phyloP scores from a whole-genome alignment of 345 rosid species.

The rapeseed (Brassica napus) region Da-Ae NC_063445.1:23730001-23730500 shows the following conservation, averaged over 20 bases:
- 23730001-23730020: slow-evolving; percentile 53
- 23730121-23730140: slow-evolving; percentile 1
- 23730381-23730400: slow-evolving; percentile 8
- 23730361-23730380: slow-evolving; percentile 29
- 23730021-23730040: slow-evolving; percentile 29
- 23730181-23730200: slow-evolving; percentile 14
- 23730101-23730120: slow-evolving; percentile 10
- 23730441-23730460: not conserved
- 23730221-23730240: slow-evolving; percentile 32
- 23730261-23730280: not conserved
- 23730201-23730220: not conserved
- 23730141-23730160: slow-evolving; percentile 7
- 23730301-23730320: slow-evolving; percentile 26
- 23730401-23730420: slow-evolving; percentile 20
- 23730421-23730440: not conserved
- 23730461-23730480: not conserved
- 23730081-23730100: not conserved
- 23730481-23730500: not conserved
- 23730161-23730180: slow-evolving; percentile 5
- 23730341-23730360: slow-evolving; percentile 31
- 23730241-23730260: slow-evolving; percentile 32
- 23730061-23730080: too few relatives aligned
- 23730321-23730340: slow-evolving; percentile 36
- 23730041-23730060: slow-evolving; percentile 24
- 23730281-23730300: not conserved